Base-by-base conservation (phyloP, 192 early-diverging fungal species). In the Coemansia sp. region DNA sequence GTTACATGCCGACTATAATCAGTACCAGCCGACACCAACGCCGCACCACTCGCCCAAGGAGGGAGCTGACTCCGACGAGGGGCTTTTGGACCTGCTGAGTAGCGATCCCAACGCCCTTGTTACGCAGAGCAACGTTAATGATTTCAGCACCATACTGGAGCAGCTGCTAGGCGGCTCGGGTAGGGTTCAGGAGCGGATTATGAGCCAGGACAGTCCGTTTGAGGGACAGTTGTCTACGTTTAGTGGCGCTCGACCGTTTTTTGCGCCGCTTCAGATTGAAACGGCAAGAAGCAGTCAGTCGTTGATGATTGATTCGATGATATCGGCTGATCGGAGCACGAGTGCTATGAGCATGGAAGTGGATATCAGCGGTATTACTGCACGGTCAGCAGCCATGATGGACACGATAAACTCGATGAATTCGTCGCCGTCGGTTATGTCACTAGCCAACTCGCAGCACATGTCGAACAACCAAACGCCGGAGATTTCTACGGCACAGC, bases 11-110 rank as follows among this genome's bases (percentile, higher is more conserved):
- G 72, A 74, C 49, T 74, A 80, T 28, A 57, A 57, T 50, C 64
- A 71, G 38, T 80, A 74, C 50, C 77, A 80, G 62, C 65, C 78
- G 4, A 81, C 78, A 10, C 78, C 78, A 4, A 81, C 78, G 23
- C 78, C 78, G 1, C 66, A 81, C 56, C 78, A 75, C 61, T 81
- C 78, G 59, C 78, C 78, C 44, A 62, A 66, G 31, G 67, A 57
- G 28, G 58, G 69, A 22, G 65, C 66, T 28, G 60, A 59, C 11
- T 60, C 59, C 20, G 61, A 58, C 21, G 64, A 74, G 34, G 78
- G 62, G 15, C 60, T 81, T 11, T 25, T 72, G 42, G 63, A 65
- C 12, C 65, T 81, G 49, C 57, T 75, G 48, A 63, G 40, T 56
- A 34, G 57, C n/a, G 64, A 78, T 26, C 75, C 69, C 22, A 75